Conservation (phyloP, 2,329 filamentous ascomycete genomes). For the Aspergillus sclerotialis region DNA sequence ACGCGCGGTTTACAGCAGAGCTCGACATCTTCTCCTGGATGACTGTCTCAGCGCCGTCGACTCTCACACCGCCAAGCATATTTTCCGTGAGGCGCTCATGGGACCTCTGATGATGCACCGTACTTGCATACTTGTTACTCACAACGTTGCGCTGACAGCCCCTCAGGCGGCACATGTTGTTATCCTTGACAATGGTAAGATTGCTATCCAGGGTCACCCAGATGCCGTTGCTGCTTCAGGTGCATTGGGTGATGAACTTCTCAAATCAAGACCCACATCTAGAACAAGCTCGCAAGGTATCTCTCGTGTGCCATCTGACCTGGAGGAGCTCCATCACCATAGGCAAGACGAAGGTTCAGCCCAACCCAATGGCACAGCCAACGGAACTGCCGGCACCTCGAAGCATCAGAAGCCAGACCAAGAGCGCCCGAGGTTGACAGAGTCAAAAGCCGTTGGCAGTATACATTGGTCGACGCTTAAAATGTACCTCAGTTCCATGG, state of each 20-base stretch:
- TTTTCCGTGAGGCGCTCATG: slow-evolving; percentile 86
- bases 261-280: slow-evolving; percentile 67
- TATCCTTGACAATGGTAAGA: slow-evolving; percentile 77
- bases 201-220: slow-evolving; percentile 69
- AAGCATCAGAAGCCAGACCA: slow-evolving; percentile 42
- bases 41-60: slow-evolving; percentile 96
- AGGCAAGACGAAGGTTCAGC: slow-evolving; percentile 41
- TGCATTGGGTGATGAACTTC: slow-evolving; percentile 76
- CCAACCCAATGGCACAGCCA: slow-evolving; percentile 37
- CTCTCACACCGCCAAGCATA: slow-evolving; percentile 96
- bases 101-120: slow-evolving; percentile 82
- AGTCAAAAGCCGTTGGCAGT: slow-evolving; percentile 75
- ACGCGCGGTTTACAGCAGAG: slow-evolving; percentile 94
- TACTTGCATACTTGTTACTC: slow-evolving; percentile 91
- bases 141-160: slow-evolving; percentile 84
- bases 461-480: slow-evolving; percentile 82
- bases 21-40: slow-evolving; percentile 81
- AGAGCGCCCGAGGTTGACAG: slow-evolving; percentile 47
- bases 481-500: slow-evolving; percentile 85
- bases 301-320: slow-evolving; percentile 70
- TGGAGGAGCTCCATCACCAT: slow-evolving; percentile 56
- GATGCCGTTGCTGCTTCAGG: slow-evolving; percentile 78
- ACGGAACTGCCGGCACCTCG: slow-evolving; percentile 30
- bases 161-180: slow-evolving; percentile 76
- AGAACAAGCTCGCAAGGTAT: slow-evolving; percentile 63